Conservation (phyloP, 1,284 basidiomycete genomes). For the Microbotryum lychnidis-dioicae region DNA sequence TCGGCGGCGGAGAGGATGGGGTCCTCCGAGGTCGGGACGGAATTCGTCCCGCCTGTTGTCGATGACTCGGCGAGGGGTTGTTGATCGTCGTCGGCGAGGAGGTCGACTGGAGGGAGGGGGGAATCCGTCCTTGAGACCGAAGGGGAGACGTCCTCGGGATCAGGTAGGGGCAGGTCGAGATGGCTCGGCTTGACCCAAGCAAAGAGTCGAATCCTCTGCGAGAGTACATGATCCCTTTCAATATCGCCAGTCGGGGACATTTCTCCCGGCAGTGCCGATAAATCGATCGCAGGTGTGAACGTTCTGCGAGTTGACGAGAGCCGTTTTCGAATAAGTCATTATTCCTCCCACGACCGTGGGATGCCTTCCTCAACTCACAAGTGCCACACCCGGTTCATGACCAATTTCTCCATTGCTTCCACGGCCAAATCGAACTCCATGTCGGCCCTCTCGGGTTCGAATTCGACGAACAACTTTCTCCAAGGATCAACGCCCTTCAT, state of each 20-base stretch:
- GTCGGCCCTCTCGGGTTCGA: slow-evolving; percentile 44
- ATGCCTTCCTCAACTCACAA: slow-evolving; percentile 22
- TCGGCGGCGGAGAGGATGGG: not conserved
- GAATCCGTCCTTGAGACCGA: not conserved
- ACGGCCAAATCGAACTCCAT: slow-evolving; percentile 91
- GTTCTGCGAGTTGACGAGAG: slow-evolving; percentile 51
- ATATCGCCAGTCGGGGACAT: slow-evolving; percentile 82
- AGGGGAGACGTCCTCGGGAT: not conserved
- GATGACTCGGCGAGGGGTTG: not conserved
- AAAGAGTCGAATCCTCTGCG: slow-evolving; percentile 85
- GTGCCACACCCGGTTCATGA: slow-evolving; percentile 93
- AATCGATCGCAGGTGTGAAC: slow-evolving; percentile 71
- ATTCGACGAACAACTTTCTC: slow-evolving; percentile 6
- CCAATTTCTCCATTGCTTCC: slow-evolving; percentile 98
- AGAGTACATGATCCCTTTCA: slow-evolving; percentile 81
- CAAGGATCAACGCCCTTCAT: slow-evolving; percentile 67
- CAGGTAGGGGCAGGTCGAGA: slow-evolving; percentile 61
- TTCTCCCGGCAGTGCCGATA: slow-evolving; percentile 48
- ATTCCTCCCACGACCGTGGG: not conserved
- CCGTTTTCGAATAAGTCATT: not conserved
- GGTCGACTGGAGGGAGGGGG: no score
- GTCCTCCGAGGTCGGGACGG: not conserved
- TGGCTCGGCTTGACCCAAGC: slow-evolving; percentile 83
- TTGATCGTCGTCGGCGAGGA: not conserved
- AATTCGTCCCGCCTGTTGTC: not conserved